phyloP scores from a whole-genome alignment of 2,329 filamentous ascomycete genomes.

The Epichloe gansuensis region DNA sequence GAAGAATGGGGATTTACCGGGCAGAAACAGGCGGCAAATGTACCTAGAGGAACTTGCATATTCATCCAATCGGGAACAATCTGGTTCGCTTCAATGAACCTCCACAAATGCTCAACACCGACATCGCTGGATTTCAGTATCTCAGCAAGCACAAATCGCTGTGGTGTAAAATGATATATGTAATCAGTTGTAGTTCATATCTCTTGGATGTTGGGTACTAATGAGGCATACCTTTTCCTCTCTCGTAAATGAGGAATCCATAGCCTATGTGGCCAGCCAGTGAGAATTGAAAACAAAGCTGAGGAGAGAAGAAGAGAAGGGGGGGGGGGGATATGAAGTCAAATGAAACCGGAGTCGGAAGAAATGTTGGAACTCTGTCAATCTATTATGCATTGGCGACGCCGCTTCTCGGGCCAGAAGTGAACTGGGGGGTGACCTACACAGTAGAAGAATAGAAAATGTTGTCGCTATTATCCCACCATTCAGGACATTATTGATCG shows the following conservation, averaged over 20 bases:
- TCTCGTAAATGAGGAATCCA: constrained; percentile 6
- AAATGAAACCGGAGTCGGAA: not conserved
- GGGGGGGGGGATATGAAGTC: not conserved
- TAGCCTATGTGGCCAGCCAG: not conserved
- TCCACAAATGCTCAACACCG: constrained; percentile 31
- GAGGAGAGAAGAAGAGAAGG: too few relatives aligned
- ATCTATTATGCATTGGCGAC: not conserved
- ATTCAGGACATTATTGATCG: constrained; percentile 5
- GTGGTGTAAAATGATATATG: not conserved
- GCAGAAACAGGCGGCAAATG: constrained; percentile 7
- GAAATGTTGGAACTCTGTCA: not conserved
- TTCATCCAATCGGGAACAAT: constrained; percentile 32
- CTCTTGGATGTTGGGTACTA: not conserved
- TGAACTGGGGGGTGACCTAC: constrained; percentile 3
- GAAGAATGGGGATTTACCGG: not conserved
- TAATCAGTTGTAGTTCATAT: not conserved
- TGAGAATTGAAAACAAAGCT: not conserved
- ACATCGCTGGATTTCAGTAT: constrained; percentile 44
- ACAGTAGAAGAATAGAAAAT: constrained; percentile 3
- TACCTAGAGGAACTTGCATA: constrained; percentile 36
- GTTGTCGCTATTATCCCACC: constrained; percentile 5
- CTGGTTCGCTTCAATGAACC: constrained; percentile 31
- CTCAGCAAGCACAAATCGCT: constrained; percentile 46
- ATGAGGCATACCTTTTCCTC: constrained; percentile 8
- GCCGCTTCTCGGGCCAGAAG: not conserved